phyloP scores from a whole-genome alignment of 2,329 filamentous ascomycete species.

The Ophiocordyceps camponoti-saundersi region DNA sequence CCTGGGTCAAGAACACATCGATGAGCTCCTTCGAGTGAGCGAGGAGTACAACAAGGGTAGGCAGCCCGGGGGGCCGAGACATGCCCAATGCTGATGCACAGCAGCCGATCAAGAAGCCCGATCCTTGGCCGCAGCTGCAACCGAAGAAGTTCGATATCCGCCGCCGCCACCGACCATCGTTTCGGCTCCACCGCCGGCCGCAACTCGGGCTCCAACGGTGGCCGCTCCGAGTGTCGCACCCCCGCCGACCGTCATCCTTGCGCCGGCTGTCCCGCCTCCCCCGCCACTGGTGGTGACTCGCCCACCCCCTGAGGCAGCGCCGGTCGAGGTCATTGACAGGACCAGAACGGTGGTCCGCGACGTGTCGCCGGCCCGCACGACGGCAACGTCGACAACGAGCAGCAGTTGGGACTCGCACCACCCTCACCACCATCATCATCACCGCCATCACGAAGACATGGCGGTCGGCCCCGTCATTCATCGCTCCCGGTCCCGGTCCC shows the following conservation, averaged over 20 bases:
- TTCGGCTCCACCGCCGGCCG: slow-evolving; percentile 11
- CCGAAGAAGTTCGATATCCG: slow-evolving; percentile 20
- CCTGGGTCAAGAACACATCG: slow-evolving; percentile 78
- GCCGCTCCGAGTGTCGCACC: slow-evolving; percentile 9
- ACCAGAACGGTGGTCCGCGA: slow-evolving; percentile 32
- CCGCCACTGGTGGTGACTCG: slow-evolving; percentile 9
- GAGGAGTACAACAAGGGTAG: slow-evolving; percentile 53
- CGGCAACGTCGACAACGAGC: slow-evolving; percentile 12
- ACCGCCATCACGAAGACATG: slow-evolving; percentile 11
- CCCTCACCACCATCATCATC: slow-evolving; percentile 11
- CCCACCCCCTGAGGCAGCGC: background rate
- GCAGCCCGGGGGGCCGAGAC: background rate
- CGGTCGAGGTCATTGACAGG: slow-evolving; percentile 24
- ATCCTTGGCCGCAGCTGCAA: slow-evolving; percentile 26
- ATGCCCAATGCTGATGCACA: background rate
- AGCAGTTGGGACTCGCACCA: slow-evolving; percentile 12
- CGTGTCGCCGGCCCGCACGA: slow-evolving; percentile 26
- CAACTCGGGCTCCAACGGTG: slow-evolving; percentile 5
- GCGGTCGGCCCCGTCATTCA: slow-evolving; percentile 16
- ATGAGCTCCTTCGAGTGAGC: slow-evolving; percentile 71
- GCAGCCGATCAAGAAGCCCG: slow-evolving; percentile 28
- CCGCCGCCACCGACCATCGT: slow-evolving; percentile 12
- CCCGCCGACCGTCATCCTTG: slow-evolving; percentile 6
- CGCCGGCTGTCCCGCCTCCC: slow-evolving; percentile 14
- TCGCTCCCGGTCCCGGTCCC: slow-evolving; percentile 23